phyloP scores from a whole-genome alignment of 1,284 basidiomycete species.

The Ustilago crameri region DNA sequence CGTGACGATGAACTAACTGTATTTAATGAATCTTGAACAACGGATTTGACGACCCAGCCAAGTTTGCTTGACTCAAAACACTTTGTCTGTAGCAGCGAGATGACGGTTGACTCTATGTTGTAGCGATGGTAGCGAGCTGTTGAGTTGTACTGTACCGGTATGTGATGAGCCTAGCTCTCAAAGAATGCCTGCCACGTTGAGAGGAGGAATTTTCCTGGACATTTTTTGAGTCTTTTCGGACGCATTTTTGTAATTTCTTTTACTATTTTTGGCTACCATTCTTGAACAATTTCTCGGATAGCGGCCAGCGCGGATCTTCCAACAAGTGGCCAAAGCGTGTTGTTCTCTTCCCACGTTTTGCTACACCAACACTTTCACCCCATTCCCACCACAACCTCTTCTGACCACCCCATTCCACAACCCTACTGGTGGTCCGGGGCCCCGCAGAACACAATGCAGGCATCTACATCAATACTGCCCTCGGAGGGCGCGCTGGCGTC shows the following conservation, averaged over 20 bases:
- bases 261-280: not conserved
- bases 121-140: no score
- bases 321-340: conserved; percentile 20
- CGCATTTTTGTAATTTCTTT: not conserved
- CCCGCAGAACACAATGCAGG: not conserved
- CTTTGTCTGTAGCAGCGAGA: no score
- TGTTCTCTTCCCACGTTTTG: not conserved
- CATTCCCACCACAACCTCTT: not conserved
- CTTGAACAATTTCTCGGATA: conserved; percentile 1
- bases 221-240: no score
- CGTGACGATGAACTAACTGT: no score
- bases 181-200: not conserved
- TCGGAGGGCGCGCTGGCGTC: not conserved
- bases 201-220: not conserved
- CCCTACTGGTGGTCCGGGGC: not conserved
- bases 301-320: not conserved
- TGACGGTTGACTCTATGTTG: no score
- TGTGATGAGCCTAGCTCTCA: not conserved
- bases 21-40: no score
- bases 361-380: conserved; percentile 6
- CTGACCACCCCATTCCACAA: not conserved
- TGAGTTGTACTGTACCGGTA: no score
- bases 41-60: no score
- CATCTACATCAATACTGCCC: not conserved
- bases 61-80: no score